A percentile compares a stretch with the other conserved stretches of the same genome.
phyloP scores from a whole-genome alignment of 495 filamentous ascomycete species.

The Bacidia rubella region DNA sequence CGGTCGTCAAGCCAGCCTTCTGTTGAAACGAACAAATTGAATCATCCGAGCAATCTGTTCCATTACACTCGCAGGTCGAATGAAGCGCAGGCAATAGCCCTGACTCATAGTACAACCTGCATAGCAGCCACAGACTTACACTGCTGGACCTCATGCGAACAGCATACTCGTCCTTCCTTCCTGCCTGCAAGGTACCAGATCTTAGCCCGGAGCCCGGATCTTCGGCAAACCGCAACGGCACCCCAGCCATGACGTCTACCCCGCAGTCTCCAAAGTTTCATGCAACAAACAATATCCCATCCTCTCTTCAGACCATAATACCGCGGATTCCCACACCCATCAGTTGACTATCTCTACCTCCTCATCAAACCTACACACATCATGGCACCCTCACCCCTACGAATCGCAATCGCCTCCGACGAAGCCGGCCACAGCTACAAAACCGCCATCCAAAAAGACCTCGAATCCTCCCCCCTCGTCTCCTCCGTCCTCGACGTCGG shows the following conservation, averaged over 20 bases:
- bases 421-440: constrained; percentile 72
- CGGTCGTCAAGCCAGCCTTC: too few relatives aligned
- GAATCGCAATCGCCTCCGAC: constrained; percentile 51
- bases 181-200: too few relatives aligned
- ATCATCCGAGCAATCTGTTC: too few relatives aligned
- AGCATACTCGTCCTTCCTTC: too few relatives aligned
- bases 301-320: too few relatives aligned
- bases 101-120: too few relatives aligned
- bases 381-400: constrained; percentile 22
- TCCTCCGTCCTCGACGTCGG: constrained; percentile 55
- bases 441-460: constrained; percentile 58
- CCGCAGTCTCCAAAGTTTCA: background rate
- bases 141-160: too few relatives aligned
- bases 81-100: too few relatives aligned
- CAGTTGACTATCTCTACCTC: background rate
- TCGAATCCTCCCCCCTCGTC: constrained; percentile 54
- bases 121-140: too few relatives aligned
- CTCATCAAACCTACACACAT: background rate
- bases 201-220: background rate
- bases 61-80: too few relatives aligned
- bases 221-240: background rate
- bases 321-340: background rate
- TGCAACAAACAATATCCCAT: background rate
- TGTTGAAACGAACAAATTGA: too few relatives aligned
- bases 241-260: background rate